These are phyloP conservation scores for Dactylellina haptotyla DNA, from an alignment of 2,329 filamentous ascomycete species.

Conservation along the genomic window DNA sequence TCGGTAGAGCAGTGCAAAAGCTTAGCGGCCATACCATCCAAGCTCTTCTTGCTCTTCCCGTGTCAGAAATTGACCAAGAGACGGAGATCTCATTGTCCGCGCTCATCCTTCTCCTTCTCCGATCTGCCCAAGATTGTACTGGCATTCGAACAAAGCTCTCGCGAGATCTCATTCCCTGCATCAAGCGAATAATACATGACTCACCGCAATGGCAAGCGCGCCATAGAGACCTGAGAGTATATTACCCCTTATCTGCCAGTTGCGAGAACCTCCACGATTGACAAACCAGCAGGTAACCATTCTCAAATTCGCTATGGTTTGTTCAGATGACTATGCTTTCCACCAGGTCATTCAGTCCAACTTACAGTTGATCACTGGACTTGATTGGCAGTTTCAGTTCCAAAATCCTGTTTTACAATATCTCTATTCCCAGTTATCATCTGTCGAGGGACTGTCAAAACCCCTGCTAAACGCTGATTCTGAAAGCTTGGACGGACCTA, in stretches of 20 bases:
- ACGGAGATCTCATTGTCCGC: slow-evolving; percentile 50
- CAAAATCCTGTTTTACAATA: slow-evolving; percentile 37
- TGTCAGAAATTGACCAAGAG: slow-evolving; percentile 46
- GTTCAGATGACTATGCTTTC: slow-evolving; percentile 48
- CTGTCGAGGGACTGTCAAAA: background rate
- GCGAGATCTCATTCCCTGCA: slow-evolving; percentile 29
- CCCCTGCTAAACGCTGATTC: background rate
- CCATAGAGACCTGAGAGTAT: slow-evolving; percentile 48
- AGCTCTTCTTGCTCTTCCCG: slow-evolving; percentile 24
- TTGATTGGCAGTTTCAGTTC: slow-evolving; percentile 35
- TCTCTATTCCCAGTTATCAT: slow-evolving; percentile 19
- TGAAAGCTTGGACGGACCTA: slow-evolving; percentile 26
- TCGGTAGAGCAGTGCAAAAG: slow-evolving; percentile 22
- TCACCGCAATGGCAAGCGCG: slow-evolving; percentile 40
- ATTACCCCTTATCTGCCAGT: background rate
- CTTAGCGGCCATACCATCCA: slow-evolving; percentile 21
- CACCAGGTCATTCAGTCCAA: slow-evolving; percentile 39
- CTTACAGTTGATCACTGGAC: slow-evolving; percentile 23
- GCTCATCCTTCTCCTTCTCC: slow-evolving; percentile 28
- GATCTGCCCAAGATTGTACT: slow-evolving; percentile 22
- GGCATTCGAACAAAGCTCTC: slow-evolving; percentile 9
- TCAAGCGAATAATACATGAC: slow-evolving; percentile 39
- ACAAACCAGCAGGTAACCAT: slow-evolving; percentile 26
- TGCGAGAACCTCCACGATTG: background rate
- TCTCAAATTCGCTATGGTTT: slow-evolving; percentile 41